Conservation (phyloP, 192 early-diverging fungal genomes). For the Podila horticola region DNA sequence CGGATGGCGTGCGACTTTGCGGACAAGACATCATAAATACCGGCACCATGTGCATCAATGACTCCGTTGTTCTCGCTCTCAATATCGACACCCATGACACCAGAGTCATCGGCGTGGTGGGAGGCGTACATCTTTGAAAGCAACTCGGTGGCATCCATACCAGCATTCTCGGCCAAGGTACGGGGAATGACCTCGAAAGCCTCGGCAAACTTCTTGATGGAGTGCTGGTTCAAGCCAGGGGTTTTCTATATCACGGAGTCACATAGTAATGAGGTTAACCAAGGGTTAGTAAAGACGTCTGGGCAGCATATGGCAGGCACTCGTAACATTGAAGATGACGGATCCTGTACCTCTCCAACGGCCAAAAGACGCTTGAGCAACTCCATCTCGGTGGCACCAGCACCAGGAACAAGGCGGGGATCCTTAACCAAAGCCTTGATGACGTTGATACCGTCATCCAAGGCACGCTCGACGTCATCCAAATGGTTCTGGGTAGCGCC, state of each 20-base stretch:
- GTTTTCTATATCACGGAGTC: constrained; percentile 64
- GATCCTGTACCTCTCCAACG: constrained; percentile 69
- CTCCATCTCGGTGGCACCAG: constrained; percentile 95
- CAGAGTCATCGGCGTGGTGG: constrained; percentile 73
- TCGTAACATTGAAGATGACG: neutral
- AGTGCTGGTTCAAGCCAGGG: constrained; percentile 94
- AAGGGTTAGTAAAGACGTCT: neutral
- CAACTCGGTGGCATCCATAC: constrained; percentile 92
- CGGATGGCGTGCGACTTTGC: constrained; percentile 92
- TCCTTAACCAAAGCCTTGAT: constrained; percentile 94
- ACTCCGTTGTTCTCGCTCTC: constrained; percentile 75
- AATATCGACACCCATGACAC: constrained; percentile 84
- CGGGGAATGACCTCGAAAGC: constrained; percentile 94
- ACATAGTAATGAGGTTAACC: neutral
- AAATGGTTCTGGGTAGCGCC: constrained; percentile 95
- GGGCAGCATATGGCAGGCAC: neutral
- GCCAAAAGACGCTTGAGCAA: constrained; percentile 80
- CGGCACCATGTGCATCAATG: constrained; percentile 78
- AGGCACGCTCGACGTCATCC: constrained; percentile 96
- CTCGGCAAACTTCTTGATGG: constrained; percentile 95
- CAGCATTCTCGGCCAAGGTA: constrained; percentile 94
- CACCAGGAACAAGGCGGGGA: constrained; percentile 86
- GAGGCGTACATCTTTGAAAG: constrained; percentile 93
- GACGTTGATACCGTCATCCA: constrained; percentile 98
- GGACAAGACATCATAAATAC: constrained; percentile 83